Evolutionary conservation across 208 protist species (phyloP).

Genomic region (Acanthamoeba lenticulata): DNA sequence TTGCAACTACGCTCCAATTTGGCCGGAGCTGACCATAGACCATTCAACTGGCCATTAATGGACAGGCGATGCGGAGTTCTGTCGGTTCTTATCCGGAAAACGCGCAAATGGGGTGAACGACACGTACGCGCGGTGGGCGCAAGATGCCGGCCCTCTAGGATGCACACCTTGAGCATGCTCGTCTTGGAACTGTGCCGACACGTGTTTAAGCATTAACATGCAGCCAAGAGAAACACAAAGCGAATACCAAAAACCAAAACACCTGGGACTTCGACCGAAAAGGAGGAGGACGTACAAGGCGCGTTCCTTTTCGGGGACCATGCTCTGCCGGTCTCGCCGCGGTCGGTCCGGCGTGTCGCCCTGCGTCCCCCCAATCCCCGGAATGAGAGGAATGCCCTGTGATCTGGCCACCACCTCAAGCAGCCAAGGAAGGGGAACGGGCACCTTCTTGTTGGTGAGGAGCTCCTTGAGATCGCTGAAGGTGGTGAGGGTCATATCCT

Average conservation of each 20-base stretch:
- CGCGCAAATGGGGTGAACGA: no score
- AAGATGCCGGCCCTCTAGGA: slow-evolving; percentile 4
- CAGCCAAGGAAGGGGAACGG: neutral
- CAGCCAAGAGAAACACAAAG: neutral
- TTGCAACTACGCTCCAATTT: no score
- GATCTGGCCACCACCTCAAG: no score
- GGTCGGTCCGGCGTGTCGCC: neutral
- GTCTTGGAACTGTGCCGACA: neutral
- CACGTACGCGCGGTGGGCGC: neutral
- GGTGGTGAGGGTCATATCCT: slow-evolving; percentile 51
- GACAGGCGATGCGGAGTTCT: neutral
- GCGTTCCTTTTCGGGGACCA: neutral
- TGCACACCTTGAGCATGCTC: slow-evolving; percentile 24
- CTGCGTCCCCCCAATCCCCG: neutral
- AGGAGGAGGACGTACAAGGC: neutral
- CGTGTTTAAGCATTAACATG: neutral
- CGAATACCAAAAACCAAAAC: no score
- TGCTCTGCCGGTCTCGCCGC: neutral
- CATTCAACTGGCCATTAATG: neutral
- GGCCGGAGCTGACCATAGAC: no score
- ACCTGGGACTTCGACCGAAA: no score
- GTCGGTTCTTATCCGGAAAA: no score
- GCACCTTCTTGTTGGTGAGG: slow-evolving; percentile 43
- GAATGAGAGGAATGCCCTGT: no score
- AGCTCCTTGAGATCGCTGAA: slow-evolving; percentile 38